phyloP scores from a whole-genome alignment of 2,329 filamentous ascomycete genomes.

The Pseudogymnoascus sp. region DNA sequence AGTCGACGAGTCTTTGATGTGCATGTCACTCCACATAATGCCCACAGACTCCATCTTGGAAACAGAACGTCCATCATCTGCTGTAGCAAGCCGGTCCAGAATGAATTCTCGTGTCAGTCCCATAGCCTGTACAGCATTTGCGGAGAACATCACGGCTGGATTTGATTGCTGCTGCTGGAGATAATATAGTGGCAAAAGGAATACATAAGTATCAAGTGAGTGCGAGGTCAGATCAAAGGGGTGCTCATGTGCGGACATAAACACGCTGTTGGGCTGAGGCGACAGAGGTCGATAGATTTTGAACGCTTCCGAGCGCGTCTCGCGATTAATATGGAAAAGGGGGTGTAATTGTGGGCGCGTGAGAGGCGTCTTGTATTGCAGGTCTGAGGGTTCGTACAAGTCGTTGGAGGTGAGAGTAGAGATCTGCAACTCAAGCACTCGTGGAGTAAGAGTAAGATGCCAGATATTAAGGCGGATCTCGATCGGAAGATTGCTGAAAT shows the following conservation, averaged over 20 bases:
- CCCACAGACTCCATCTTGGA: neutral
- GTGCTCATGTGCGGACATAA: neutral
- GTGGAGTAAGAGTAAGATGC: constrained; percentile 14
- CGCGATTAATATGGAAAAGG: neutral
- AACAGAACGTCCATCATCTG: neutral
- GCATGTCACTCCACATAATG: constrained; percentile 4
- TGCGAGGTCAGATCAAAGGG: neutral
- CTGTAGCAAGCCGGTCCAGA: neutral
- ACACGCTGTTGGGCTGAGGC: neutral
- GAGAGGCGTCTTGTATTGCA: neutral
- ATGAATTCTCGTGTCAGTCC: neutral
- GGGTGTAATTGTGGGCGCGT: neutral
- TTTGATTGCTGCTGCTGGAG: neutral
- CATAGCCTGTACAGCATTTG: neutral
- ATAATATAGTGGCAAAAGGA: neutral
- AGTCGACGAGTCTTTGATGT: neutral
- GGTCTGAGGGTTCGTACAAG: neutral
- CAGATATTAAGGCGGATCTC: constrained; percentile 19
- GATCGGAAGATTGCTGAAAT: constrained; percentile 16
- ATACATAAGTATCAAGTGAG: neutral
- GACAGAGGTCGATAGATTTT: neutral
- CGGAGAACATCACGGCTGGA: constrained; percentile 1
- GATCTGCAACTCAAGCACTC: constrained; percentile 13
- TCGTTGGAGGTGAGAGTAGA: neutral
- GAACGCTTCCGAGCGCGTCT: constrained; percentile 1